Base-by-base conservation (phyloP, 1,284 basidiomycete genomes). In the Ganoderma lingzhi region DNA sequence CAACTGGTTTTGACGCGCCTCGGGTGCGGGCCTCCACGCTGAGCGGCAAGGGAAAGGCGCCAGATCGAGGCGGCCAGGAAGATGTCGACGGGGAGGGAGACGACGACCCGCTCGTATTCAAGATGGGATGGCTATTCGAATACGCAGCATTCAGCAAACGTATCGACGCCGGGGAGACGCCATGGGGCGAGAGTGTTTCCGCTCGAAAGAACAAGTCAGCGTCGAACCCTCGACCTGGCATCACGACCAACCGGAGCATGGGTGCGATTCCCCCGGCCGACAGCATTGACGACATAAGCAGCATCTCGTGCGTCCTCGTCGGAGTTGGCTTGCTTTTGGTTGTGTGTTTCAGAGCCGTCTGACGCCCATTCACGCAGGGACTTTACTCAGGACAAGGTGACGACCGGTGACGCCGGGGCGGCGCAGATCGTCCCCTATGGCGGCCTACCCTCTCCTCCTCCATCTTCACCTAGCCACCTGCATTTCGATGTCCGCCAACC, bases 111-210 rank as follows among this genome's bases (percentile, higher is more conserved):
- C 74, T 79, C n/a, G 44, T 64, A 37, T 69, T 62, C n/a, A n/a
- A 32, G 35, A 71, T 74, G 76, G 80, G 82, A 55, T 80, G 82
- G 45, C 78, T 83, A 19, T 86, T 82, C 66, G 71, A 83, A 75
- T 80, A 87, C 65, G 84, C 85, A 2, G 83, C 85, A 0, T 89
- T 85, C 73, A 66, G 76, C 37, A 79, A 84, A 62, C 83, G 88
- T 41, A 81, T 89, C 32, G 80, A 87, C 64, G 85, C 85, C 9
- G 86, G 76, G 1, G 60, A 69, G 4, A 62, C 64, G 9, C 62
- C 68, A 8, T 67, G 69, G 67, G 65, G 67, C 41, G 69, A 67
- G 60, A 19, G 48, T 17, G 10, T 59, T 19, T 35, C 56, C 17
- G 37, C 19, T n/a, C 35, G 56, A 17, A 37, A n/a, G 19, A 59